Evolutionary conservation across 768 basidiomycete genomes (phyloP).

Genomic region (Trichaptum fuscoviolaceum): DNA sequence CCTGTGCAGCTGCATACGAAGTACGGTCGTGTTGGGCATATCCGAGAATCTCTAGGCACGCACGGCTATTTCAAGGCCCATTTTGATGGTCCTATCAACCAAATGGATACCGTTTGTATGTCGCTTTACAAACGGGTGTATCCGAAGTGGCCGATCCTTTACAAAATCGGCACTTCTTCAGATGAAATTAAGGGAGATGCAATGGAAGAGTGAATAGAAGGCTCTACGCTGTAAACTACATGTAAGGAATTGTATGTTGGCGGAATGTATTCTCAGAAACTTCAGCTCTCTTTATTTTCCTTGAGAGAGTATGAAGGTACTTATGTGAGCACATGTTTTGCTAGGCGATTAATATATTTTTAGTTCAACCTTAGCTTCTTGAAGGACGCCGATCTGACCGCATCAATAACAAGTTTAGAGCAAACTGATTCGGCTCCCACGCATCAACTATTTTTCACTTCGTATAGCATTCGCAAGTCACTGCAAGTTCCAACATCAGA

Average conservation of each 20-base stretch:
- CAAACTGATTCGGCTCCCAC: not conserved
- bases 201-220: slow-evolving; percentile 18
- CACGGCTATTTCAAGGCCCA: slow-evolving; percentile 98
- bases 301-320: not conserved
- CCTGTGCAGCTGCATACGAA: slow-evolving; percentile 93
- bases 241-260: not conserved
- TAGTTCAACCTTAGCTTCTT: not conserved
- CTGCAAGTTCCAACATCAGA: not conserved
- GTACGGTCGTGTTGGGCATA: slow-evolving; percentile 83
- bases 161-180: slow-evolving; percentile 24
- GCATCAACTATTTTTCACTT: not conserved
- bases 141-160: slow-evolving; percentile 75
- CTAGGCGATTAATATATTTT: not conserved
- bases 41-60: slow-evolving; percentile 87
- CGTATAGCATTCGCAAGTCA: not conserved
- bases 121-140: slow-evolving; percentile 91
- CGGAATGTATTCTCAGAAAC: no score
- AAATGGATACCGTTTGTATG: slow-evolving; percentile 98
- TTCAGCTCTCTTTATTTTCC: not conserved
- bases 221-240: not conserved
- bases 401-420: not conserved
- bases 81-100: slow-evolving; percentile 87
- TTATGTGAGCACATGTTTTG: not conserved
- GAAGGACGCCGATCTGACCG: not conserved
- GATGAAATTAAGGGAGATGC: slow-evolving; percentile 13